Conservation (phyloP, 2,329 filamentous ascomycete genomes). For the Coniochaeta pulveracea region DNA sequence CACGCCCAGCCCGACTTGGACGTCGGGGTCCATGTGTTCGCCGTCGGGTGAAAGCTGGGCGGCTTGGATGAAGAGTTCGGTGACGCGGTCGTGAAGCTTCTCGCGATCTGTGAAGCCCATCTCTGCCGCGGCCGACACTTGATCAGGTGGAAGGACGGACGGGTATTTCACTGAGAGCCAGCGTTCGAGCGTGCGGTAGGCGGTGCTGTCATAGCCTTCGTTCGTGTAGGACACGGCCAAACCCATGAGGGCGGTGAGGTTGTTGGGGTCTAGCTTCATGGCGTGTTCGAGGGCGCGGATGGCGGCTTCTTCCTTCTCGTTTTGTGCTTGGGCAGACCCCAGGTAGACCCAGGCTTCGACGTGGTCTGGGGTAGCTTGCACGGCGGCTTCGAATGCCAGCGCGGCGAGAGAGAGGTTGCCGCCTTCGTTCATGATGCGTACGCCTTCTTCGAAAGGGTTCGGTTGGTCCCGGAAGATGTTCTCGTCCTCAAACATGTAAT, state of each 20-base stretch:
- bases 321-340: conserved; percentile 88
- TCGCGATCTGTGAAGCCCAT: conserved; percentile 92
- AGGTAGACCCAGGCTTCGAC: conserved; percentile 90
- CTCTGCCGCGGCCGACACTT: conserved; percentile 66
- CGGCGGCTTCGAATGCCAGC: conserved; percentile 89
- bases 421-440: conserved; percentile 85
- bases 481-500: conserved; percentile 90
- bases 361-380: conserved; percentile 79
- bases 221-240: conserved; percentile 96
- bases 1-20: conserved; percentile 92
- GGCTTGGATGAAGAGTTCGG: conserved; percentile 79
- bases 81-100: conserved; percentile 81
- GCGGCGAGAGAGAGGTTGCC: conserved; percentile 91
- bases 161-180: conserved; percentile 97
- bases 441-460: conserved; percentile 86
- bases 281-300: conserved; percentile 90
- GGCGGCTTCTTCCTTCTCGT: conserved; percentile 94
- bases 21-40: conserved; percentile 95
- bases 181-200: conserved; percentile 89
- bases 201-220: conserved; percentile 94
- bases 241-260: conserved; percentile 85
- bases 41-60: conserved; percentile 86
- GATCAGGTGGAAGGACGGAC: conserved; percentile 58
- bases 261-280: conserved; percentile 75
- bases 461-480: conserved; percentile 68